A percentile compares a stretch with the other conserved stretches of the same genome.
phyloP scores from a whole-genome alignment of 192 early-diverging fungal genomes.

The Coemansia asiatica region DNA sequence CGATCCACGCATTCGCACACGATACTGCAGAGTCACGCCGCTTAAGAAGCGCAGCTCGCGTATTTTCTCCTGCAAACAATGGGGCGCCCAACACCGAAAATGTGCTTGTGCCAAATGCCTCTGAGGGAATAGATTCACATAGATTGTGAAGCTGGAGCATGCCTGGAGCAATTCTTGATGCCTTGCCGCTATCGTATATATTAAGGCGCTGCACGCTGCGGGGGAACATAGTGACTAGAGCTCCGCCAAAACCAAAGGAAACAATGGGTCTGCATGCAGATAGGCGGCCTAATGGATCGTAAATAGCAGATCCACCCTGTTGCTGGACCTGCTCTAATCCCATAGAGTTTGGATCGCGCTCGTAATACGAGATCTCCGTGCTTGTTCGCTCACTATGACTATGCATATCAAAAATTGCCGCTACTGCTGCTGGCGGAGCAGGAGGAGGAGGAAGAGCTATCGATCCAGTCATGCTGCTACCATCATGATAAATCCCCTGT shows the following conservation, averaged over 20 bases:
- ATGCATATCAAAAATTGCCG: slow-evolving; percentile 12
- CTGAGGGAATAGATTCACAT: slow-evolving; percentile 40
- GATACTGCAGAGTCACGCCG: slow-evolving; percentile 39
- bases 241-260: slow-evolving; percentile 77
- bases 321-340: slow-evolving; percentile 5
- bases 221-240: slow-evolving; percentile 68
- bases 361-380: slow-evolving; percentile 26
- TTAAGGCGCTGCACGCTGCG: slow-evolving; percentile 60
- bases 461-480: slow-evolving; percentile 17
- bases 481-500: slow-evolving; percentile 9
- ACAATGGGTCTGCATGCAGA: slow-evolving; percentile 57
- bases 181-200: slow-evolving; percentile 35
- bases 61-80: slow-evolving; percentile 63
- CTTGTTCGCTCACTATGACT: slow-evolving; percentile 31
- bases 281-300: slow-evolving; percentile 38
- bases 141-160: slow-evolving; percentile 57
- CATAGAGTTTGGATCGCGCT: neutral
- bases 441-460: slow-evolving; percentile 10
- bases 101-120: slow-evolving; percentile 3
- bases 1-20: slow-evolving; percentile 22
- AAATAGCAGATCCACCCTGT: neutral
- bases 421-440: slow-evolving; percentile 9
- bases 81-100: slow-evolving; percentile 42
- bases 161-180: slow-evolving; percentile 54
- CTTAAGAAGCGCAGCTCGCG: slow-evolving; percentile 63